Percentiles rank a stretch among this genome's conserved stretches.
These are phyloP conservation scores for Mortierella sp. DNA, from an alignment of 371 early-diverging fungal genomes.

Conservation along the genomic window DNA sequence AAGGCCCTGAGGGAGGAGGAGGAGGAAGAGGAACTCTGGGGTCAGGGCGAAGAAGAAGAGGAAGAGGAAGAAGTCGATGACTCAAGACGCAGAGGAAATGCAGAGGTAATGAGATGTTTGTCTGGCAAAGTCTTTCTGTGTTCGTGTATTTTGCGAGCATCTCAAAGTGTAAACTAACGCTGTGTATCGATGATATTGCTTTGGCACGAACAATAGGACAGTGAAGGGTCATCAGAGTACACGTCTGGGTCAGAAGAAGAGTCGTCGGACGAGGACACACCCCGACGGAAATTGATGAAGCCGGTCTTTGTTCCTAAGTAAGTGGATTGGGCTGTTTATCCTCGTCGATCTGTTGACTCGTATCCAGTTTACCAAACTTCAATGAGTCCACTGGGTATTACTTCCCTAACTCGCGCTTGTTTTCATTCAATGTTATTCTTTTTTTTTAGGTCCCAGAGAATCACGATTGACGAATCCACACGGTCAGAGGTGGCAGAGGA, in stretches of 20 bases:
- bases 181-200: neutral
- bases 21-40: slow-evolving; percentile 55
- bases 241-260: slow-evolving; percentile 70
- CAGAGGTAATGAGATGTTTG: slow-evolving; percentile 36
- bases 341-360: neutral
- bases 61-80: slow-evolving; percentile 60
- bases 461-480: slow-evolving; percentile 77
- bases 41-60: slow-evolving; percentile 65
- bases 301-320: slow-evolving; percentile 93
- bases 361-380: neutral
- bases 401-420: neutral
- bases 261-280: slow-evolving; percentile 60
- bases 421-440: neutral
- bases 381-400: neutral
- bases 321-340: neutral
- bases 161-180: neutral
- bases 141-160: neutral
- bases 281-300: slow-evolving; percentile 68
- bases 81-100: slow-evolving; percentile 22
- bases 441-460: slow-evolving; percentile 68
- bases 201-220: slow-evolving; percentile 34
- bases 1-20: slow-evolving; percentile 46
- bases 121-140: neutral
- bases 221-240: slow-evolving; percentile 63
- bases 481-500: slow-evolving; percentile 71